Evolutionary conservation across 2,329 filamentous ascomycete genomes (phyloP), one percentile per base, ranked within the genome.

Genomic region (Pochonia chlamydosporia): DNA sequence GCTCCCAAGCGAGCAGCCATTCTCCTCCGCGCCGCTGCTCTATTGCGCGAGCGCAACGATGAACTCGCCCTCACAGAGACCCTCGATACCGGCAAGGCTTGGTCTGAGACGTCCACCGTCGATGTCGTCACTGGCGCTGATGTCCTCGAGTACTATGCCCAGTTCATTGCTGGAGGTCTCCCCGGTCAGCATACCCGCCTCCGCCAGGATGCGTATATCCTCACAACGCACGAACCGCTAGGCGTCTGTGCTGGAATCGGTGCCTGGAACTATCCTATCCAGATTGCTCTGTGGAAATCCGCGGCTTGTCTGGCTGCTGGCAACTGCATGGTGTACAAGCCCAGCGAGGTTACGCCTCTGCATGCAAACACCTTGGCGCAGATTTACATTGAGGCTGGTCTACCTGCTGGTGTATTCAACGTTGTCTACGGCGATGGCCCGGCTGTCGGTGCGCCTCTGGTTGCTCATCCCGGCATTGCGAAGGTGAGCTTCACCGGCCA

Each of bases 401-500:
- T 95, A 2, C 89, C 89, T 1, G 75, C 83, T 0, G 89, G 89
- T 49, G 89, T 92, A 37, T 95, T 95, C 76, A 95, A 92, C 56
- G 85, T 95, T 30, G 78, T 95, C 40, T 87, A 93, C 60, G 89
- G 89, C 46, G 84, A 82, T 40, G 89, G 87, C 18, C 82, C 85
- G 9, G 55, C 54, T 35, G 85, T 89, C 5, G 89, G 89, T 40
- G 84, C 82, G 36, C 84, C 85, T 56, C 73, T 95, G 33, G 88
- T 87, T 2, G 69, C 79, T 3, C 88, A 95, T 62, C 78, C 81
- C 0, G 71, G 68, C 42, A 84, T 95, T 58, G 84, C 86, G 51
- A 95, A 95, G 69, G 88, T 95, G 58, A 89, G 85, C 61, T 95
- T 95, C 70, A 95, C 89, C 0, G 89, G 89, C 16, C 89, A 95